Conservation (phyloP, 1,284 basidiomycete genomes). For the Mycosarcoma mackinlayi region DNA sequence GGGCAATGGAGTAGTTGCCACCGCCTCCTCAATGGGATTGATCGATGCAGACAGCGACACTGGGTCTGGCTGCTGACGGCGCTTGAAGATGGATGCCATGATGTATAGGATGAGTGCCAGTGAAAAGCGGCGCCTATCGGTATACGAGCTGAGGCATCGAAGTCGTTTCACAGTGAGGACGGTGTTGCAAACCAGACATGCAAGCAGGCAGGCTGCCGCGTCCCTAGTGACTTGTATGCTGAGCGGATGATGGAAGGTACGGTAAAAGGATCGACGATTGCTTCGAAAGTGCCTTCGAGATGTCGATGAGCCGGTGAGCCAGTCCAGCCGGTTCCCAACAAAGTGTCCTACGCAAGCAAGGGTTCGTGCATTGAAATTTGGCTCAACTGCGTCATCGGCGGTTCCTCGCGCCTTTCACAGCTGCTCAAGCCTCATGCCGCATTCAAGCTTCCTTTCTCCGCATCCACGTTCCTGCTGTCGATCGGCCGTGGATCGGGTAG, state of each 20-base stretch:
- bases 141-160: too few relatives aligned
- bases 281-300: too few relatives aligned
- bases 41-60: slow-evolving; percentile 13
- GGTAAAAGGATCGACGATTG: too few relatives aligned
- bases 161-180: too few relatives aligned
- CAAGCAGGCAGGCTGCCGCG: too few relatives aligned
- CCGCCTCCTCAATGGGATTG: slow-evolving; percentile 13
- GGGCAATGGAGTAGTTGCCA: slow-evolving; percentile 5
- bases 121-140: neutral
- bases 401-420: slow-evolving; percentile 1
- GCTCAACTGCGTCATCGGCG: slow-evolving; percentile 24
- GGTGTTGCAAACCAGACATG: too few relatives aligned
- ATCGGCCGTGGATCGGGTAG: neutral
- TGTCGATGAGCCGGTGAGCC: neutral
- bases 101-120: slow-evolving; percentile 5
- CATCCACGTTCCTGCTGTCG: neutral
- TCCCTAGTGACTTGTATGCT: neutral
- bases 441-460: neutral
- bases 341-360: slow-evolving; percentile 8
- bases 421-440: neutral
- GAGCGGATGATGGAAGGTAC: neutral
- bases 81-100: slow-evolving; percentile 43
- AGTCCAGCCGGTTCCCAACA: too few relatives aligned
- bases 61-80: slow-evolving; percentile 43
- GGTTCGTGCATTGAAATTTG: slow-evolving; percentile 1